These are phyloP conservation scores for Aspergillus proliferans DNA, from an alignment of 2,329 filamentous ascomycete genomes.

Conservation along the genomic window DNA sequence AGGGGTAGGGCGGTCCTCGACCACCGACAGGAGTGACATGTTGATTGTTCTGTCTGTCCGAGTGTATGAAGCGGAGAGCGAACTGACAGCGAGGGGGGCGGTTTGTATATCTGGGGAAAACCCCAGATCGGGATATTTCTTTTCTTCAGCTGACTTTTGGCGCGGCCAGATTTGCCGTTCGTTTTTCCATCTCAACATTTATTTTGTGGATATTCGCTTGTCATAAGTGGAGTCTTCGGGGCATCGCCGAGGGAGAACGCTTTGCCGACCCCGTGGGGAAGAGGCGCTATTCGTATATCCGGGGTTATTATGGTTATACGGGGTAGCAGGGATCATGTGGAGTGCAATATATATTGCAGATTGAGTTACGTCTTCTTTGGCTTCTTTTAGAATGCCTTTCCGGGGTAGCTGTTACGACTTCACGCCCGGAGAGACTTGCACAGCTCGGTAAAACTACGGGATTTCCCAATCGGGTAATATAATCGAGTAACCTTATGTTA, in stretches of 20 bases:
- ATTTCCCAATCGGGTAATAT: no score
- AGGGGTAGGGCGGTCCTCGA: constrained; percentile 49
- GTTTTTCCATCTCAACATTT: not conserved
- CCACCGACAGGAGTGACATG: constrained; percentile 34
- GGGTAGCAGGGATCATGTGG: not conserved
- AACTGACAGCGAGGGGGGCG: not conserved
- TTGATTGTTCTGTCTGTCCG: constrained; percentile 12
- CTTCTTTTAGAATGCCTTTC: no score
- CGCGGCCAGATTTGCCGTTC: not conserved
- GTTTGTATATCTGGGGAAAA: not conserved
- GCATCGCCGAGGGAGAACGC: not conserved
- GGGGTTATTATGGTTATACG: not conserved
- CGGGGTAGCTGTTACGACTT: no score
- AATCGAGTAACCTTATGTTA: no score
- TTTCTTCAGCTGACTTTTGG: not conserved
- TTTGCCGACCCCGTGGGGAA: not conserved
- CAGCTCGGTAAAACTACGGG: no score
- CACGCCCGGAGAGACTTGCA: no score
- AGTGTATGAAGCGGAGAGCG: not conserved
- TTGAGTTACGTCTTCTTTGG: no score
- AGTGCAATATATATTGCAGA: no score
- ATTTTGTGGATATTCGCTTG: not conserved
- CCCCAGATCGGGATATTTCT: not conserved
- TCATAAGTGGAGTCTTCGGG: not conserved
- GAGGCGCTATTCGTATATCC: not conserved